A percentile compares a stretch with the other conserved stretches of the same genome.
Evolutionary conservation across 306 rosid species (phyloP).

Genomic region (Vigna unguiculata): DNA sequence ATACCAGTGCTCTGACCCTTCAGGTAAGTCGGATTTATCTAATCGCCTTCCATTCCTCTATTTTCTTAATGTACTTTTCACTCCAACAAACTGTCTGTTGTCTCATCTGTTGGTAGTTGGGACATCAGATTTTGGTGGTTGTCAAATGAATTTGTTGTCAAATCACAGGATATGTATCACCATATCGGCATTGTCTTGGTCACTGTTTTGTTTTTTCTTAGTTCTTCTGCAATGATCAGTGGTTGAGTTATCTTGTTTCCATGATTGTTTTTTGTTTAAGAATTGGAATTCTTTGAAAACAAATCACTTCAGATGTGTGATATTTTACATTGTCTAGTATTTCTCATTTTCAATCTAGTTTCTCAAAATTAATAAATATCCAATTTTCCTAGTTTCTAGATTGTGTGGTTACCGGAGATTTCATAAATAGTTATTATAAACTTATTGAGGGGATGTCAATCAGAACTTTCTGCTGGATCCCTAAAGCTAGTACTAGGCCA

Average conservation of each 20-base stretch:
- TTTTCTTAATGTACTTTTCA: conserved; percentile 24
- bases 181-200: conserved; percentile 27
- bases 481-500: conserved; percentile 3
- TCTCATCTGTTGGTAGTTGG: conserved; percentile 33
- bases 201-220: background rate
- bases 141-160: conserved; percentile 42
- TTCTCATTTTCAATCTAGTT: conserved; percentile 8
- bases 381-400: conserved; percentile 20
- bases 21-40: conserved; percentile 68
- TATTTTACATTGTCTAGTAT: conserved; percentile 20
- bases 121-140: conserved; percentile 42
- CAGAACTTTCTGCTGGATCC: conserved; percentile 25
- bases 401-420: conserved; percentile 20
- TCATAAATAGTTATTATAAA: conserved; percentile 10
- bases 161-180: conserved; percentile 23
- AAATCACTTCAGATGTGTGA: conserved; percentile 1
- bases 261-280: conserved; percentile 6
- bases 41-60: background rate
- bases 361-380: conserved; percentile 10
- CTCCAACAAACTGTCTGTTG: conserved; percentile 13
- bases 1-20: conserved; percentile 96
- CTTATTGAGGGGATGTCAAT: conserved; percentile 5
- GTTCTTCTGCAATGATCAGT: conserved; percentile 20
- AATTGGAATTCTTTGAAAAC: conserved; percentile 5
- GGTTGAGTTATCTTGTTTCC: conserved; percentile 26